Evolutionary conservation across 371 early-diverging fungal genomes (phyloP), one percentile per base, ranked within the genome.

Genomic region (Mucor mucedo): DNA sequence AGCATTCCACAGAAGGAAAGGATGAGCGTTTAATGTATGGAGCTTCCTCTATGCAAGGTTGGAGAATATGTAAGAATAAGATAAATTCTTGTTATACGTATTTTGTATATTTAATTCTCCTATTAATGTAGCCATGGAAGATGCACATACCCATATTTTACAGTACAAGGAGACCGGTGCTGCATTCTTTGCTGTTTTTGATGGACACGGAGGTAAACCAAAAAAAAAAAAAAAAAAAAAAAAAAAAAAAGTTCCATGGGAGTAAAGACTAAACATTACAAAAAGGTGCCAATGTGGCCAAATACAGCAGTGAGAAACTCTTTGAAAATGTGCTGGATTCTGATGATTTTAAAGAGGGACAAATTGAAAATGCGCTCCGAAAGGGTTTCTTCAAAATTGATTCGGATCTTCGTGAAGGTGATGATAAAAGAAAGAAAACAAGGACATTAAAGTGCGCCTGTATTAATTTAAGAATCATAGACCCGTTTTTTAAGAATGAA

Each of bases 21-120:
- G 91, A 93, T 76, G 80, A 88, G 40, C 86, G 92, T 39, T 77
- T 92, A 64, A 77, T 83, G 42, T 98, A 87, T 75, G 98, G 91
- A 44, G 90, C 93, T 39, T 92, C 93, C 21, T 85, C 87, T 40
- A 98, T 98, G 98, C 97, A 98, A 81, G 98, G 98, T 57, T 98
- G 98, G 98, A 84, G 98, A 75, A 88, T 95, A 70, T 91, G 96
- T 96, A 91, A 63, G 35, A 2, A 21, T 21, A 21, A 21, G 21
- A 21, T 21, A 21, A 7, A 2, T 28, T 9, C 6, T 50, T 13
- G 11, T 8, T 50, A 50, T 11, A 4, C 28, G 21, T 50, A 10
- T 30, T 50, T 30, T 30, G 8, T 52, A 28, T 21, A 5, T 28
- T 41, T 40, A 27, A 38, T 32, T 39, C 21, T 33, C 11, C 27